A percentile compares a stretch with the other conserved stretches of the same genome.
Conservation (phyloP, 2,329 filamentous ascomycete species). For the Cladosporium sp. region DNA sequence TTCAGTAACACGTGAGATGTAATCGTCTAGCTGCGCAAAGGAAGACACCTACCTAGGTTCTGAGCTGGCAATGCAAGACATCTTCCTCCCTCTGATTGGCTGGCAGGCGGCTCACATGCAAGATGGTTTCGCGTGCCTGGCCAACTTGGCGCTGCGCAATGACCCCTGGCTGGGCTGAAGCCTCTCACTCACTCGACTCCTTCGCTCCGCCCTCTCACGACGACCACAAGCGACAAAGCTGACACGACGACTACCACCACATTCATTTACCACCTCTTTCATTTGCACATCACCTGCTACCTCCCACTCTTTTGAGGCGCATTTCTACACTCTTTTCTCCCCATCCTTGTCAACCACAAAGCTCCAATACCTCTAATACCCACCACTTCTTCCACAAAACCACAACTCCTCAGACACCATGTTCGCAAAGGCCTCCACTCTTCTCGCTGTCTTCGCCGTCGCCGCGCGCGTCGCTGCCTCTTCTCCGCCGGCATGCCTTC, state of each 20-base stretch:
- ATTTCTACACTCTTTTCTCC: background rate
- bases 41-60: background rate
- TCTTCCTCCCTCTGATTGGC: conserved; percentile 5
- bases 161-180: conserved; percentile 1
- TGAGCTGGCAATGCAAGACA: conserved; percentile 16
- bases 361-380: background rate
- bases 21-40: conserved; percentile 9
- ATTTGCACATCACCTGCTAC: conserved; percentile 6
- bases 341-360: background rate
- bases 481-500: conserved; percentile 52
- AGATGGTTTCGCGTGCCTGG: conserved; percentile 6
- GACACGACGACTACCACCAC: conserved; percentile 4
- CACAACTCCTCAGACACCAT: conserved; percentile 38
- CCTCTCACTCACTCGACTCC: background rate
- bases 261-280: conserved; percentile 15
- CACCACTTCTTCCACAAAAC: conserved; percentile 5
- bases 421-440: conserved; percentile 47
- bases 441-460: conserved; percentile 48
- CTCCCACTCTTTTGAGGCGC: conserved; percentile 19
- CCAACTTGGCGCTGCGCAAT: conserved; percentile 11
- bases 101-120: conserved; percentile 6
- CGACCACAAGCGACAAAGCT: conserved; percentile 9
- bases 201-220: conserved; percentile 1
- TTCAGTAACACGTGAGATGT: background rate
- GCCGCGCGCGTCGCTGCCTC: conserved; percentile 44